phyloP scores from a whole-genome alignment of 768 basidiomycete genomes.

The Pleurotus sapidus region DNA sequence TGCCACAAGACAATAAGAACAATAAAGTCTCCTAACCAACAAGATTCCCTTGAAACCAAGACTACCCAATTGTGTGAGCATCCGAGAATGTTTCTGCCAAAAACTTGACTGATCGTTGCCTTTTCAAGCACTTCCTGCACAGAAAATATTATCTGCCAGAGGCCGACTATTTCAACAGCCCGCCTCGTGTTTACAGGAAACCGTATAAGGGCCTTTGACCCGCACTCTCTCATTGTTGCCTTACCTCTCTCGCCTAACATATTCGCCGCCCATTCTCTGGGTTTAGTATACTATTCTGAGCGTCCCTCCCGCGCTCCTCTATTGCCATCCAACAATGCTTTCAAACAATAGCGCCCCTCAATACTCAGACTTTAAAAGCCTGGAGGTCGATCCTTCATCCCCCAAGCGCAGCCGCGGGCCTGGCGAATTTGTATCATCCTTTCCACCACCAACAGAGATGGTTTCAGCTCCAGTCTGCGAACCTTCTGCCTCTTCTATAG shows the following conservation, averaged over 20 bases:
- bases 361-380: constrained; percentile 25
- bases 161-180: background rate
- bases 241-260: constrained; percentile 14
- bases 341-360: constrained; percentile 27
- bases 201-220: constrained; percentile 1
- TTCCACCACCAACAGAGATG: constrained; percentile 9
- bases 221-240: constrained; percentile 10
- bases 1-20: constrained; percentile 43
- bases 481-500: constrained; percentile 22
- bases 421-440: constrained; percentile 27
- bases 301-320: constrained; percentile 13
- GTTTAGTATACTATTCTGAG: constrained; percentile 29
- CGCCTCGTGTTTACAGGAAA: constrained; percentile 4
- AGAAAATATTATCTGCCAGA: background rate
- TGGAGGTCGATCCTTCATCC: constrained; percentile 21
- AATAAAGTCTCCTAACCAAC: constrained; percentile 23
- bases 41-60: constrained; percentile 5
- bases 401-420: constrained; percentile 38
- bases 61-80: background rate
- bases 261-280: constrained; percentile 20
- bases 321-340: constrained; percentile 18
- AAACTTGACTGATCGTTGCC: background rate
- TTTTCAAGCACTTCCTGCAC: background rate
- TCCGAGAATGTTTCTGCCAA: background rate
- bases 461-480: constrained; percentile 27